A percentile compares a stretch with the other conserved stretches of the same genome.
Evolutionary conservation across 768 basidiomycete species (phyloP).

Genomic region (Pulveroboletus sp.): DNA sequence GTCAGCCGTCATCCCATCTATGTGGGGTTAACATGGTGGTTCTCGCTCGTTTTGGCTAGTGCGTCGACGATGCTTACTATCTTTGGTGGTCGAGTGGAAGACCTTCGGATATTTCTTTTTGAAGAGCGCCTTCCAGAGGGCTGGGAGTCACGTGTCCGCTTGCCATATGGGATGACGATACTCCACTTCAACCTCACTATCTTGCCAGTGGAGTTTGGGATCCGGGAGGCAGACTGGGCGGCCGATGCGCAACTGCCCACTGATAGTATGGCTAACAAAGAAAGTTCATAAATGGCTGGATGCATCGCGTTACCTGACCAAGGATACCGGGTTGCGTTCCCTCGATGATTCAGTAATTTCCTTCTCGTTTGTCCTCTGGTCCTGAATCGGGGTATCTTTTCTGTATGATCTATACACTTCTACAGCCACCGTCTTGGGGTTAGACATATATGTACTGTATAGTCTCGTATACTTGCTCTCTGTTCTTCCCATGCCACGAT

Average conservation of each 20-base stretch:
- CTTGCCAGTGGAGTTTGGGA: slow-evolving; percentile 21
- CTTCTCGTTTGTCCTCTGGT: background rate
- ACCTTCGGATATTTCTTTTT: slow-evolving; percentile 48
- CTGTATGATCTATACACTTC: background rate
- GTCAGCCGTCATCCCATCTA: background rate
- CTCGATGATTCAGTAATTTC: background rate
- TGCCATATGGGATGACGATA: slow-evolving; percentile 57
- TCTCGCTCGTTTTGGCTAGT: slow-evolving; percentile 30
- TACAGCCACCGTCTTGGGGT: background rate
- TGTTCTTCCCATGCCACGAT: background rate
- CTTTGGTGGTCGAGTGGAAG: slow-evolving; percentile 59
- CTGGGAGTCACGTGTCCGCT: slow-evolving; percentile 60
- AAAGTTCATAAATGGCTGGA: background rate
- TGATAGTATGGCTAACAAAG: background rate
- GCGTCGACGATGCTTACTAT: slow-evolving; percentile 63
- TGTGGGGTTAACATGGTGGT: background rate
- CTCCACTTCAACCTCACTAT: slow-evolving; percentile 43
- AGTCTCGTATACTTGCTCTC: background rate
- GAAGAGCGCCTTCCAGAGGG: slow-evolving; percentile 69
- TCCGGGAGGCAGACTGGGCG: slow-evolving; percentile 21
- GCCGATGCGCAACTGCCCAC: background rate
- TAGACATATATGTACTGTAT: background rate
- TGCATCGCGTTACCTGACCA: too few species aligned
- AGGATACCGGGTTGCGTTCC: background rate
- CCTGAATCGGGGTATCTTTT: background rate